A percentile compares a stretch with the other conserved stretches of the same genome.
Conservation (phyloP, 2,329 filamentous ascomycete genomes). For the Pseudogymnoascus sp. region DNA sequence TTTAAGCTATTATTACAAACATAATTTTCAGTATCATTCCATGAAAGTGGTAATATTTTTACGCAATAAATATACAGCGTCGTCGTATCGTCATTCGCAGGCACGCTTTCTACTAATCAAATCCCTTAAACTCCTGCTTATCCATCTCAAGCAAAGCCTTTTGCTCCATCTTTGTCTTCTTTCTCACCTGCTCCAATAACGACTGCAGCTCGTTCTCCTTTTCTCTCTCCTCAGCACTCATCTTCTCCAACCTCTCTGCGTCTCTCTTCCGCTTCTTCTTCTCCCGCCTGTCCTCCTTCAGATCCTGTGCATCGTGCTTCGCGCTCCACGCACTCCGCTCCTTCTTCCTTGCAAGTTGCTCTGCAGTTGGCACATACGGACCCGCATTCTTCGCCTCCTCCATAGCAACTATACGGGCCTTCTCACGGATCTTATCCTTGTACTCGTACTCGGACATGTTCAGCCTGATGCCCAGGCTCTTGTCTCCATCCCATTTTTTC, state of each 20-base stretch:
- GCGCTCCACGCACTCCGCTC: conserved; percentile 65
- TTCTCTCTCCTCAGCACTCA: conserved; percentile 63
- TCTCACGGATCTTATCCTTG: conserved; percentile 63
- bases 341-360: conserved; percentile 46
- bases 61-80: conserved; percentile 4
- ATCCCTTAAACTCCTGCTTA: conserved; percentile 28
- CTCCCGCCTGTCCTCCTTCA: conserved; percentile 52
- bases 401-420: conserved; percentile 50
- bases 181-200: conserved; percentile 54
- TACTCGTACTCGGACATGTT: conserved; percentile 63
- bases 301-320: conserved; percentile 57
- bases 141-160: conserved; percentile 33
- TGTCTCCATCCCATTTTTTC: conserved; percentile 62
- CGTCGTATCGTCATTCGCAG: conserved; percentile 11
- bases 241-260: conserved; percentile 49
- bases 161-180: conserved; percentile 31
- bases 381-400: conserved; percentile 37
- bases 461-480: conserved; percentile 50
- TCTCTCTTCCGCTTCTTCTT: conserved; percentile 57
- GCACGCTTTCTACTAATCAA: conserved; percentile 18
- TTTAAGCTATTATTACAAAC: not conserved
- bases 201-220: conserved; percentile 54
- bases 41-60: conserved; percentile 3
- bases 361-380: conserved; percentile 30
- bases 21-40: not conserved